Evolutionary conservation across 257 asterid genomes (phyloP).

Genomic region (Solanum paucissectum): DNA sequence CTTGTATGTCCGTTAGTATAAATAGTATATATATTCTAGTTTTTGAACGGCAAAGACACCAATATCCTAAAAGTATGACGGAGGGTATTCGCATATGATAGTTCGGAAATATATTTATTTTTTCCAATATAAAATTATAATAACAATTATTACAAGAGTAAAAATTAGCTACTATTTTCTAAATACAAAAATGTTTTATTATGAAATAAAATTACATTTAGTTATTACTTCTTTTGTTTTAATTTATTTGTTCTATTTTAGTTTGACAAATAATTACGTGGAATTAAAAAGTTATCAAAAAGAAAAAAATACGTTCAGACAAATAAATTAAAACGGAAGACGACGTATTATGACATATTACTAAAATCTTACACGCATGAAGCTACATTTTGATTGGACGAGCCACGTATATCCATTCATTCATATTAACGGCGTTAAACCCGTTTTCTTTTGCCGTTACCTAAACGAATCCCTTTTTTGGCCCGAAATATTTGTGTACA

Average conservation of each 20-base stretch:
- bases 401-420: not conserved
- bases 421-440: not conserved
- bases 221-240: not conserved
- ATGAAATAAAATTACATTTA: no score
- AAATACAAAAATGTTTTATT: no score
- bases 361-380: not conserved
- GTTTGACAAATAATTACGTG: not conserved
- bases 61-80: no score
- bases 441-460: not conserved
- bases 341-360: not conserved
- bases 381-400: not conserved
- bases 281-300: not conserved
- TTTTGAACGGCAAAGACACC: accelerated
- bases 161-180: no score
- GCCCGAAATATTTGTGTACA: not conserved
- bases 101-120: no score
- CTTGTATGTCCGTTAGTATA: no score
- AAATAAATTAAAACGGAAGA: not conserved
- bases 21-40: no score
- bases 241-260: not conserved
- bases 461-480: not conserved
- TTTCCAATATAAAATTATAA: no score
- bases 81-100: no score
- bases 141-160: no score
- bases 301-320: not conserved